These are phyloP conservation scores for Paecilomyces sp. DNA, from an alignment of 2,329 filamentous ascomycete species.

Conservation along the genomic window DNA sequence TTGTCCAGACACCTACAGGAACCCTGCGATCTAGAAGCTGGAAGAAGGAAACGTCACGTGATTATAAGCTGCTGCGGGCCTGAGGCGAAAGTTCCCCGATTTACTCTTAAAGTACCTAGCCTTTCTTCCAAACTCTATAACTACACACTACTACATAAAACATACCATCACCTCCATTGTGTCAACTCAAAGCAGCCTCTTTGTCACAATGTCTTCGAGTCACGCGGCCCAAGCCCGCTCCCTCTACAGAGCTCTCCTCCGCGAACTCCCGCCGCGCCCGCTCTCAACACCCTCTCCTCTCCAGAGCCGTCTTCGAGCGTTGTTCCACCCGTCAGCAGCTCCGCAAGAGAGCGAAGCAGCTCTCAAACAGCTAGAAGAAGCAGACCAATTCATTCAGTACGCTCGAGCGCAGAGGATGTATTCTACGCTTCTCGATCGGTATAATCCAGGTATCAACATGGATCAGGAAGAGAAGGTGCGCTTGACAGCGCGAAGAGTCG, in stretches of 20 bases:
- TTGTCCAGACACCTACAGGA: too few relatives aligned
- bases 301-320: conserved; percentile 60
- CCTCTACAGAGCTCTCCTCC: conserved; percentile 80
- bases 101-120: neutral
- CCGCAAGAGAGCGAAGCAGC: neutral
- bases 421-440: conserved; percentile 72
- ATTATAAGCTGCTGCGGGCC: neutral
- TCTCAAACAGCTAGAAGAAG: conserved; percentile 41
- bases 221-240: conserved; percentile 50
- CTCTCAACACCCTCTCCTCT: conserved; percentile 59
- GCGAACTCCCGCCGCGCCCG: conserved; percentile 72
- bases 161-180: neutral
- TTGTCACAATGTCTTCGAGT: conserved; percentile 7
- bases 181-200: neutral
- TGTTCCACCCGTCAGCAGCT: conserved; percentile 43
- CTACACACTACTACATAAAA: neutral
- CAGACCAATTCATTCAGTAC: conserved; percentile 75
- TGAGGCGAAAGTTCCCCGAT: neutral
- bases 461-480: conserved; percentile 75
- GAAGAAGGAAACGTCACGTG: neutral
- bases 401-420: conserved; percentile 81
- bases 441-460: conserved; percentile 90
- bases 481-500: conserved; percentile 77
- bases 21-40: too few relatives aligned
- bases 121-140: neutral